Evolutionary conservation across 2,329 filamentous ascomycete genomes (phyloP).

Genomic region (Neofusicoccum sp.): DNA sequence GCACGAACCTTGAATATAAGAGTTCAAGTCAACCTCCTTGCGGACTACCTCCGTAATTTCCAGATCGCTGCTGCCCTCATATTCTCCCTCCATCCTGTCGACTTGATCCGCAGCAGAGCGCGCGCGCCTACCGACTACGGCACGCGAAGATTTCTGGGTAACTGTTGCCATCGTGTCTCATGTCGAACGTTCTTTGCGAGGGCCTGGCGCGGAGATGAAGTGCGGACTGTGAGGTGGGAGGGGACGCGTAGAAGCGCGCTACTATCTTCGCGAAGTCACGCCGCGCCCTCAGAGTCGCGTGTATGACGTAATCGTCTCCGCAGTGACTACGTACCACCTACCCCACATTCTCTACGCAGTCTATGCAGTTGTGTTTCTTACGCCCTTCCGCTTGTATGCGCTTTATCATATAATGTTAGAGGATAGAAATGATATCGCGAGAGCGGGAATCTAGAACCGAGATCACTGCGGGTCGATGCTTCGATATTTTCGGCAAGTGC

Average conservation of each 20-base stretch:
- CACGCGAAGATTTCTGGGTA: constrained; percentile 2
- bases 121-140: neutral
- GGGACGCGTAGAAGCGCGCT: constrained; percentile 4
- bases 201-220: neutral
- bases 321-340: too few relatives aligned
- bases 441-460: too few relatives aligned
- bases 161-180: constrained; percentile 5
- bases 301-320: constrained; percentile 6
- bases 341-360: too few relatives aligned
- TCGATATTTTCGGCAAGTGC: too few relatives aligned
- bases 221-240: neutral
- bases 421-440: too few relatives aligned
- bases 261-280: constrained; percentile 4
- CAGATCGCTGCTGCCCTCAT: constrained; percentile 38
- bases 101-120: neutral
- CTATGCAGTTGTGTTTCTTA: too few relatives aligned
- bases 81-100: constrained; percentile 23
- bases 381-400: too few relatives aligned
- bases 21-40: constrained; percentile 32
- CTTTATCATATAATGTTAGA: too few relatives aligned
- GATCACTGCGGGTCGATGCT: too few relatives aligned
- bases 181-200: neutral
- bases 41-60: constrained; percentile 42
- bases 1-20: constrained; percentile 35
- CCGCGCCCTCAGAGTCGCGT: neutral